phyloP scores from a whole-genome alignment of 371 early-diverging fungal genomes.

The Fennellomyces sp. region DNA sequence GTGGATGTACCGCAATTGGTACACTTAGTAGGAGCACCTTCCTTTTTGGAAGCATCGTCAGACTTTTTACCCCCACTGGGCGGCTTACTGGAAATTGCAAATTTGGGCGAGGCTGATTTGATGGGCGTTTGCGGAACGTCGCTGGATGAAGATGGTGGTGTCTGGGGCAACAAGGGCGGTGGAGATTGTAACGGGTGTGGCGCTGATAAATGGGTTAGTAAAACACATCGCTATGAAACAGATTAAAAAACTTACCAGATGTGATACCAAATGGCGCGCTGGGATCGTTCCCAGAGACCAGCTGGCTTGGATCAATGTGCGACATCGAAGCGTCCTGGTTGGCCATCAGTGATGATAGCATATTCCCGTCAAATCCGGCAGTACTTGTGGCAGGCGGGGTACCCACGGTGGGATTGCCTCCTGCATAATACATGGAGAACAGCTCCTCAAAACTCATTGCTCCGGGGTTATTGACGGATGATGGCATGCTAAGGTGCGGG shows the following conservation, averaged over 20 bases:
- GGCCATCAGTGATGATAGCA: conserved; percentile 12
- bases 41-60: conserved; percentile 28
- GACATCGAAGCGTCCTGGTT: conserved; percentile 17
- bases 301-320: conserved; percentile 39
- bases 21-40: conserved; percentile 56
- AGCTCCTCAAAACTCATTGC: conserved; percentile 29
- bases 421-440: conserved; percentile 18
- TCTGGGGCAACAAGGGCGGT: not conserved
- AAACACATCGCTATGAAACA: not conserved
- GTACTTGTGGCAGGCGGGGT: conserved; percentile 1
- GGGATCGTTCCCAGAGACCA: conserved; percentile 13
- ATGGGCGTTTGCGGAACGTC: conserved; percentile 4
- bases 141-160: conserved; percentile 7
- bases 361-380: not conserved
- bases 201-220: not conserved
- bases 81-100: conserved; percentile 3
- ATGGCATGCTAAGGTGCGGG: not conserved
- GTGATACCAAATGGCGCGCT: conserved; percentile 1
- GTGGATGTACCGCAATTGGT: conserved; percentile 87
- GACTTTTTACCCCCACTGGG: conserved; percentile 11
- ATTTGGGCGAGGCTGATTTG: conserved; percentile 11
- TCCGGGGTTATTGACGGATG: conserved; percentile 14
- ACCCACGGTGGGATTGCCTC: not conserved
- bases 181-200: conserved; percentile 1
- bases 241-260: conserved; percentile 1